phyloP scores from a whole-genome alignment of 2,329 filamentous ascomycete species.

The Blastomyces gilchristii region DNA sequence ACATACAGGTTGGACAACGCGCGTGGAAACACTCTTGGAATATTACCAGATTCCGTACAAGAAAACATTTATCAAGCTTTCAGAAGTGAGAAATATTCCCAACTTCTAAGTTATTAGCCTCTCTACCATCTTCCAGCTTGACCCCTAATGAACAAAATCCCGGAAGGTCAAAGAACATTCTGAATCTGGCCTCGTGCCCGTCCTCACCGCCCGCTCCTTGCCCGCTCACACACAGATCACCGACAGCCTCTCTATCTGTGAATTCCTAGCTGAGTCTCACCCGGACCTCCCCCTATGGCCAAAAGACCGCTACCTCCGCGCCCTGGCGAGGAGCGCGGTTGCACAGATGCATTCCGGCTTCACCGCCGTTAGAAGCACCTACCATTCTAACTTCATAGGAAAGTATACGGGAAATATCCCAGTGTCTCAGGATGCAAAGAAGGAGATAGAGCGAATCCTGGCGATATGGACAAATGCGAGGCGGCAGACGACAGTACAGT shows the following conservation, averaged over 20 bases:
- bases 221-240: slow-evolving; percentile 16
- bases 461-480: slow-evolving; percentile 23
- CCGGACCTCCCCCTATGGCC: slow-evolving; percentile 25
- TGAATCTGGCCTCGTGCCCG: slow-evolving; percentile 24
- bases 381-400: slow-evolving; percentile 24
- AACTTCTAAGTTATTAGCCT: background rate
- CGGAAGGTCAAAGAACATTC: slow-evolving; percentile 23
- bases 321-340: slow-evolving; percentile 24
- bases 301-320: slow-evolving; percentile 23
- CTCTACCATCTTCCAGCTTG: no score
- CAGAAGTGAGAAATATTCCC: slow-evolving; percentile 17
- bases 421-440: slow-evolving; percentile 18
- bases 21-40: slow-evolving; percentile 26
- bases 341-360: slow-evolving; percentile 31
- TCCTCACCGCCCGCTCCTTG: slow-evolving; percentile 21
- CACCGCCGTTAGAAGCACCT: slow-evolving; percentile 19
- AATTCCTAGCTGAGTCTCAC: slow-evolving; percentile 26
- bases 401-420: slow-evolving; percentile 26
- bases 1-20: slow-evolving; percentile 26
- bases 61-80: slow-evolving; percentile 18
- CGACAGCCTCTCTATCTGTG: slow-evolving; percentile 27
- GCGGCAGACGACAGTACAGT: slow-evolving; percentile 18
- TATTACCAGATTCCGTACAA: slow-evolving; percentile 28
- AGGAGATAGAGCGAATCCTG: slow-evolving; percentile 22
- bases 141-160: background rate